Evolutionary conservation across 176 grass and related monocot species (phyloP).

Genomic region (Ensete ventricosum): DNA sequence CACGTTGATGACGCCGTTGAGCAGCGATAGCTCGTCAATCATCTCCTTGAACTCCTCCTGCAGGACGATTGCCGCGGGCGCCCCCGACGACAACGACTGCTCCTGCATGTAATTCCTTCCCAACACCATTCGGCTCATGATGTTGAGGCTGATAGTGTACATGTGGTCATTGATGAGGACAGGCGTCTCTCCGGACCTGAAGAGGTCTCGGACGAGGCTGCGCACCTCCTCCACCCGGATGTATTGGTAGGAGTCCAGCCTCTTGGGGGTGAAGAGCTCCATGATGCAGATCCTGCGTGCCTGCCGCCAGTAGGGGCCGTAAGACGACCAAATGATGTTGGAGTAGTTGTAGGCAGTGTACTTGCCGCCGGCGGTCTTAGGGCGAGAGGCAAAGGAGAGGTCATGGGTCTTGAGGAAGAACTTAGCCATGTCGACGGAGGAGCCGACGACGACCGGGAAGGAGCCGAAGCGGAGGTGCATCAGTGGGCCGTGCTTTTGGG

Average conservation of each 20-base stretch:
- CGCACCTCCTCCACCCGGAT: conserved; percentile 10
- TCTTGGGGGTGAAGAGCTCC: conserved; percentile 1
- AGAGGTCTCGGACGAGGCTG: conserved; percentile 1
- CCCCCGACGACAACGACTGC: background rate
- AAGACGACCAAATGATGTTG: background rate
- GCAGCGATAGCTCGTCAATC: conserved; percentile 1
- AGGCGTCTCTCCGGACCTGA: background rate
- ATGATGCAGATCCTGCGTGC: background rate
- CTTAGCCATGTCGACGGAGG: conserved; percentile 6
- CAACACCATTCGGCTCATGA: conserved; percentile 2
- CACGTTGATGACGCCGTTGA: conserved; percentile 11
- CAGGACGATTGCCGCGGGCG: background rate
- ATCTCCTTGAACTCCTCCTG: conserved; percentile 19
- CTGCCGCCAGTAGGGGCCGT: conserved; percentile 10
- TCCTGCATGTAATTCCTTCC: conserved; percentile 6
- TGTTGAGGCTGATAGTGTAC: background rate
- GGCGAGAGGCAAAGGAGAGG: background rate
- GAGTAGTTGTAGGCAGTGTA: background rate
- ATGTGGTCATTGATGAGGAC: background rate
- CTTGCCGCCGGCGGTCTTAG: background rate
- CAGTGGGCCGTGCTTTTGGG: conserved; percentile 8
- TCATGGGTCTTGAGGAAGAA: conserved; percentile 4
- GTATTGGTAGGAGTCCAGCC: conserved; percentile 8
- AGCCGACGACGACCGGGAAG: background rate
- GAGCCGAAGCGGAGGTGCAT: conserved; percentile 3